phyloP scores from a whole-genome alignment of 108 stramenopile genomes.

The Nannochloropsis salina region DNA sequence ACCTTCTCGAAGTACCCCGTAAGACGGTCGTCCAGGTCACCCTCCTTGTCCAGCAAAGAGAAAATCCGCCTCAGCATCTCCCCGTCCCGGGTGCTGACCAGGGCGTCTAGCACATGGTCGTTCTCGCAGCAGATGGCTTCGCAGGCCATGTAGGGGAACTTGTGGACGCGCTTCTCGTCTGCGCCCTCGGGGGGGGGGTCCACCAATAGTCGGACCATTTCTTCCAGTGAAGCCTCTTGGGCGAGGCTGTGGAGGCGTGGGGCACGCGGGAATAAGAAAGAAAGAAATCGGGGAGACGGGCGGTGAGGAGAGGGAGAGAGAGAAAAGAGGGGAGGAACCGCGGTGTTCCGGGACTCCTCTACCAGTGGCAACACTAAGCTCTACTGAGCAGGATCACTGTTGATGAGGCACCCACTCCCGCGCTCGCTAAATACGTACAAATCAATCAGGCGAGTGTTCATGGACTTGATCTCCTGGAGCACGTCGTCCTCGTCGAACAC shows the following conservation, averaged over 20 bases:
- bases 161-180: constrained; percentile 36
- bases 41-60: constrained; percentile 63
- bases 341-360: background rate
- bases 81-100: constrained; percentile 49
- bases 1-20: constrained; percentile 93
- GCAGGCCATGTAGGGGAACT: constrained; percentile 90
- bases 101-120: constrained; percentile 62
- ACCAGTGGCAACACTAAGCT: background rate
- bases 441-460: constrained; percentile 71
- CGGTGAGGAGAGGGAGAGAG: constrained; percentile 18
- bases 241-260: constrained; percentile 45
- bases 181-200: constrained; percentile 29
- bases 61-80: constrained; percentile 66
- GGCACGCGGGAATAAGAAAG: background rate
- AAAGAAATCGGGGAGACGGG: background rate
- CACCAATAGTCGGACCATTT: constrained; percentile 62
- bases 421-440: constrained; percentile 51
- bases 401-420: no score
- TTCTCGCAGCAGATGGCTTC: constrained; percentile 91
- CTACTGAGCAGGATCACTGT: no score
- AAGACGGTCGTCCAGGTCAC: constrained; percentile 73
- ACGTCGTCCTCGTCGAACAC: constrained; percentile 85
- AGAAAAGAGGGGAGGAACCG: background rate
- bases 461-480: constrained; percentile 79
- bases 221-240: constrained; percentile 63